A percentile compares a stretch with the other conserved stretches of the same genome.
Conservation (phyloP, 176 grass and related monocot genomes). For the Rhynchospora pubera region DNA sequence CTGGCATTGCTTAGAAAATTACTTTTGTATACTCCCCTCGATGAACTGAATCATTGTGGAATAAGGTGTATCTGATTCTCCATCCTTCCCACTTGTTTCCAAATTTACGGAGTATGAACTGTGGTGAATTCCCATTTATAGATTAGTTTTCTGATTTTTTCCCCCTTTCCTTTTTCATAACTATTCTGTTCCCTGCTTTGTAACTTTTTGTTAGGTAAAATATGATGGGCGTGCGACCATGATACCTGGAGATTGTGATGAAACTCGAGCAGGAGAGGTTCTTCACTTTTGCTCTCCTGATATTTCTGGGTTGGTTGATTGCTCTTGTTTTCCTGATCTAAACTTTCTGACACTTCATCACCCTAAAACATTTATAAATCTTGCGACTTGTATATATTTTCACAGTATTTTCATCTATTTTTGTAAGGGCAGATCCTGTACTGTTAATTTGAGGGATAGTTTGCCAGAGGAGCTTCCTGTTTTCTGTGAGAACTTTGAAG, state of each 20-base stretch:
- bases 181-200: not conserved
- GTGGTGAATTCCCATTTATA: not conserved
- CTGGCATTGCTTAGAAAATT: not conserved
- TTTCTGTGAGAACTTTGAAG: slow-evolving; percentile 53
- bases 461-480: slow-evolving; percentile 49
- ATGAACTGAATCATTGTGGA: not conserved
- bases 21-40: not conserved
- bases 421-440: slow-evolving; percentile 34
- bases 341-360: not conserved
- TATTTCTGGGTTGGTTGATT: slow-evolving; percentile 41
- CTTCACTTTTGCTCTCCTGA: slow-evolving; percentile 13
- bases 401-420: slow-evolving; percentile 7
- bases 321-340: not conserved
- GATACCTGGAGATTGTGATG: slow-evolving; percentile 68
- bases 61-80: not conserved
- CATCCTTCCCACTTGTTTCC: too few species aligned
- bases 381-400: not conserved
- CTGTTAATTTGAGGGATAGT: slow-evolving; percentile 26
- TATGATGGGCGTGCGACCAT: slow-evolving; percentile 71
- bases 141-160: not conserved
- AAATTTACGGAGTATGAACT: not conserved
- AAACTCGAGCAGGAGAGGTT: slow-evolving; percentile 48
- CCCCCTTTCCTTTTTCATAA: not conserved
- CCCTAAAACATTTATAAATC: not conserved
- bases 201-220: slow-evolving; percentile 44